Percentiles rank a stretch among this genome's conserved stretches.
Evolutionary conservation across 768 basidiomycete genomes (phyloP).

Genomic region (Boletus tomentosulus): DNA sequence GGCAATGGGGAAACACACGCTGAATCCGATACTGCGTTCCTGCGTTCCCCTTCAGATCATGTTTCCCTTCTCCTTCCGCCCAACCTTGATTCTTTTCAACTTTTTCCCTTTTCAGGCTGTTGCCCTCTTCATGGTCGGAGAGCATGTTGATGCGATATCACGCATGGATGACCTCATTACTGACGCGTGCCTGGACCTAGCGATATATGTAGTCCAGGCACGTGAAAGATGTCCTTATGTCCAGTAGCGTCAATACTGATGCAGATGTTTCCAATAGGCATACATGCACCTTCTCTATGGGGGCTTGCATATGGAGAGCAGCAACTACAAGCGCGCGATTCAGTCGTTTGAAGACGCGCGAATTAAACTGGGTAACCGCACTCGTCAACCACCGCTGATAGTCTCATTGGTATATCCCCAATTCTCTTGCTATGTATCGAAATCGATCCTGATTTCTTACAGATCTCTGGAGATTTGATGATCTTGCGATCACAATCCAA

Average conservation of each 20-base stretch:
- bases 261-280: not conserved
- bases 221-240: not conserved
- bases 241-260: not conserved
- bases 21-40: no score
- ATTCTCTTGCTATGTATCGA: not conserved
- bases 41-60: no score
- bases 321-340: not conserved
- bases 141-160: constrained; percentile 1
- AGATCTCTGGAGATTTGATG: constrained; percentile 9
- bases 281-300: not conserved
- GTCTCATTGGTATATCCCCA: not conserved
- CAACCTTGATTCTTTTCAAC: not conserved
- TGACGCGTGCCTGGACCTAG: not conserved
- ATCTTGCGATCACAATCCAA: not conserved
- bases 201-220: not conserved
- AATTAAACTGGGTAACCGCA: not conserved
- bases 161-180: not conserved
- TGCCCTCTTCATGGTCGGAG: constrained; percentile 2
- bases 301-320: not conserved
- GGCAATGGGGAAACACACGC: not conserved
- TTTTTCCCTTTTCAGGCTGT: not conserved
- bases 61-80: not conserved
- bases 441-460: not conserved
- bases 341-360: not conserved
- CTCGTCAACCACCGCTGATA: not conserved